Percentiles rank a stretch among this genome's conserved stretches.
phyloP scores from a whole-genome alignment of 2,329 filamentous ascomycete genomes.

The Sporothrix variecibatus region DNA sequence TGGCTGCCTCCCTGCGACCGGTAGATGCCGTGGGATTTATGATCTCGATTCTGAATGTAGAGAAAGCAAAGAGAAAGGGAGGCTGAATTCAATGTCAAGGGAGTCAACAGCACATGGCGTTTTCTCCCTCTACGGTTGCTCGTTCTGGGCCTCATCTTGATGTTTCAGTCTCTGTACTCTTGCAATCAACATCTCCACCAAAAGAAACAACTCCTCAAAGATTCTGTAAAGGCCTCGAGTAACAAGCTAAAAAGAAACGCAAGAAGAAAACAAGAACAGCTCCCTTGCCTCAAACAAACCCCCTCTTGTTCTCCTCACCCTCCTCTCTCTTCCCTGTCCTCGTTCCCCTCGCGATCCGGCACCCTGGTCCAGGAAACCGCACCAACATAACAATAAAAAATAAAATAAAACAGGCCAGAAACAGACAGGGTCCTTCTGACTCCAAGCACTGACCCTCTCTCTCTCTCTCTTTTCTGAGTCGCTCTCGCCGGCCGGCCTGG shows the following conservation, averaged over 20 bases:
- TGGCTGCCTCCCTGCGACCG: not conserved
- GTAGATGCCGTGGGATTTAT: not conserved
- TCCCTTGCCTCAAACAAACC: not conserved
- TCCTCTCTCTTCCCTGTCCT: not conserved
- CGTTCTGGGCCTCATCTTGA: not conserved
- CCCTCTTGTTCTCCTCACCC: not conserved
- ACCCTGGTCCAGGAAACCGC: not conserved
- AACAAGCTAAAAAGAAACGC: not conserved
- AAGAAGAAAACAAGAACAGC: not conserved
- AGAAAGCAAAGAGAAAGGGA: not conserved
- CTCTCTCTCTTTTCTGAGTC: not conserved
- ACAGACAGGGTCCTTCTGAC: not conserved
- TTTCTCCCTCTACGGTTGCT: not conserved
- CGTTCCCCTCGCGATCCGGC: conserved; percentile 6
- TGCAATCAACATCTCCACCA: not conserved
- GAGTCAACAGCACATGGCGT: not conserved
- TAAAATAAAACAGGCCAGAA: not conserved
- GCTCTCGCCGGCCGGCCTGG: not conserved
- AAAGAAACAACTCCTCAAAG: not conserved
- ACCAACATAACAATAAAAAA: not conserved
- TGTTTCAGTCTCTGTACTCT: not conserved
- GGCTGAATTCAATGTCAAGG: not conserved
- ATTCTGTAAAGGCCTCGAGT: not conserved
- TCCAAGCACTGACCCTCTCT: conserved; percentile 10
- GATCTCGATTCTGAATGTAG: not conserved